Base-by-base conservation (phyloP, 192 early-diverging fungal genomes). In the Rhizoclosmatium globosum region DNA sequence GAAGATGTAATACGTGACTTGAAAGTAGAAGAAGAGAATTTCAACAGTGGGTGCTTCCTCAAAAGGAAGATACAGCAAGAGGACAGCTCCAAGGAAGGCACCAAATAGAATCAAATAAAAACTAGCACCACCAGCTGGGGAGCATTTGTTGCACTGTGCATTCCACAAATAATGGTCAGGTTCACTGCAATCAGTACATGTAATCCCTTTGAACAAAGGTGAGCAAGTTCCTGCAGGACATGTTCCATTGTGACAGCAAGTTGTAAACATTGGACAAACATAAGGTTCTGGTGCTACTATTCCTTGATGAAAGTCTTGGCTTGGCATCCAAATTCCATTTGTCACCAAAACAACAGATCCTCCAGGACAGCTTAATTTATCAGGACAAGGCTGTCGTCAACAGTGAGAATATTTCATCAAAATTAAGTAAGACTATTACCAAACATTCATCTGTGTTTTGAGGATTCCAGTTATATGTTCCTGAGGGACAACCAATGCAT, bases 11-110 rank as follows among this genome's bases (percentile, higher is more conserved):
- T 78, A 57, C 39, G 67, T 70, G 4, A 78, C 77, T 58, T 78
- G 77, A 44, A 78, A 78, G 68, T 70, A 78, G 44, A 78, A 78
- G 58, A 78, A 78, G 38, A 78, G 77, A 43, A 78, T 62, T 66
- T 78, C 77, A 66, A 78, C 68, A 1, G 77, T 70, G 39, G 77
- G 77, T 19, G 64, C 56, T 23, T 78, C 77, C 31, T 58, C 67
- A n/a, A 60, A 44, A 13, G 77, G 77, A 17, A 78, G 38, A 41
- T 57, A 70, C n/a, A 78, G 38, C 38, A 78, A 21, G 13, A 57
- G 41, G 57, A 44, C 31, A 7, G 77, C 64, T 47, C 67, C 77
- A 45, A 69, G 11, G 56, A 78, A 70, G 13, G 61, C 67, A 0
- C n/a, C 46, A 44, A 78, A 50, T 4, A 78, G 31, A 39, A 78